Percentiles rank a stretch among this genome's conserved stretches.
Evolutionary conservation across 2,329 filamentous ascomycete species (phyloP).

Genomic region (Aspergillus spinulosporus): DNA sequence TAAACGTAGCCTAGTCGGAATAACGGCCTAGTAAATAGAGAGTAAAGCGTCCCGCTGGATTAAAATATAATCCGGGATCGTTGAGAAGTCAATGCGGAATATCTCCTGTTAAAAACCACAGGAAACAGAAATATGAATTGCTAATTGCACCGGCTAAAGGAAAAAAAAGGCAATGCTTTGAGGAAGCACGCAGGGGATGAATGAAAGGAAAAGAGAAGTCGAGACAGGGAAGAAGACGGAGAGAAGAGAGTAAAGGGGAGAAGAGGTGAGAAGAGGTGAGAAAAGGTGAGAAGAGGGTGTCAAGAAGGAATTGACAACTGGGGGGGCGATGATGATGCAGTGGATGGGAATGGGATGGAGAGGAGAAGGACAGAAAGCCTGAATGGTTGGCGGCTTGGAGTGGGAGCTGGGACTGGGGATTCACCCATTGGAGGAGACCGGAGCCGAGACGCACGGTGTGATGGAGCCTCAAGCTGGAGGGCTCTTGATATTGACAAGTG

Average conservation of each 20-base stretch:
- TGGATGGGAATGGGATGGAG: conserved; percentile 3
- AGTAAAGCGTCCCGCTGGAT: neutral
- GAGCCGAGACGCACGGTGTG: conserved; percentile 14
- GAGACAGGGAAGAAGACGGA: conserved; percentile 13
- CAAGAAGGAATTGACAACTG: conserved; percentile 15
- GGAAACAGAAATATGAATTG: conserved; percentile 17
- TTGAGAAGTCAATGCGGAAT: conserved; percentile 3
- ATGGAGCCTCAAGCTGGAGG: conserved; percentile 11
- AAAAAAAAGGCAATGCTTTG: conserved; percentile 22
- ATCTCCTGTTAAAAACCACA: neutral
- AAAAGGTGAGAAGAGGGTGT: neutral
- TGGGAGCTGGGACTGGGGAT: conserved; percentile 15
- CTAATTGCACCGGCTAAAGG: conserved; percentile 21
- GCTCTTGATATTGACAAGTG: neutral
- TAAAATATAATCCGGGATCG: neutral
- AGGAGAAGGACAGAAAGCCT: conserved; percentile 22
- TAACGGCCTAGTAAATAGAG: neutral
- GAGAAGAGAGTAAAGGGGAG: conserved; percentile 14
- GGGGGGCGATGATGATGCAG: conserved; percentile 1
- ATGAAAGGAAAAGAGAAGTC: conserved; percentile 20
- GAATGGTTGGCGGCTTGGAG: conserved; percentile 18
- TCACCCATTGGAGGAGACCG: conserved; percentile 17
- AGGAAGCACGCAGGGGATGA: conserved; percentile 18
- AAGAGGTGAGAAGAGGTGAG: conserved; percentile 1
- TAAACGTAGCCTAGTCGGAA: conserved; percentile 1